phyloP scores from a whole-genome alignment of 73 alveolate genomes.

The Uronychia binucleata region DNA sequence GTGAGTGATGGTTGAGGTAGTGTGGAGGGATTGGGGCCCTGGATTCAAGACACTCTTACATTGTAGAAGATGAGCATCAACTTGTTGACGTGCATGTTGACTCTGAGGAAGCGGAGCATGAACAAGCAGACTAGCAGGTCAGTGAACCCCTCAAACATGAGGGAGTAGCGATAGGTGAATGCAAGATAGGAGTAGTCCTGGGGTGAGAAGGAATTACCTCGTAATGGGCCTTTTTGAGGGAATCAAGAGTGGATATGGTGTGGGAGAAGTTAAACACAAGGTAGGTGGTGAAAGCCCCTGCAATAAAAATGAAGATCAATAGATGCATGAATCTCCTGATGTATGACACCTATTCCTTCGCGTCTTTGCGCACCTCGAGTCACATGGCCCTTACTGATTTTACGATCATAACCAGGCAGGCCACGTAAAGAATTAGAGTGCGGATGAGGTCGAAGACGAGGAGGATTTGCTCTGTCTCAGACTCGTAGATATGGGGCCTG shows the following conservation, averaged over 20 bases:
- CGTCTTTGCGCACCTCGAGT: no score
- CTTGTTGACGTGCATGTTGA: neutral
- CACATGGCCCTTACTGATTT: neutral
- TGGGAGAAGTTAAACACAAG: neutral
- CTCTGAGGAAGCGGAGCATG: neutral
- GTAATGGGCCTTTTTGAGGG: neutral
- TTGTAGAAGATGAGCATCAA: no score
- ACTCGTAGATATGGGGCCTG: neutral
- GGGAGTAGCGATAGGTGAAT: neutral
- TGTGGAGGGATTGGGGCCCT: no score
- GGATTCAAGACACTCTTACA: no score
- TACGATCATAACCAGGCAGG: neutral
- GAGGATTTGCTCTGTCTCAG: neutral
- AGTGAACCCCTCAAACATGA: neutral
- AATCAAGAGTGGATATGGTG: neutral
- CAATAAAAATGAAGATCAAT: no score
- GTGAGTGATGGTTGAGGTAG: no score
- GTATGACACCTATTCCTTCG: no score
- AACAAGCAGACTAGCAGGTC: neutral
- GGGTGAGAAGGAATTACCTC: neutral
- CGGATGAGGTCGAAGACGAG: neutral
- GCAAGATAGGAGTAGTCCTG: neutral
- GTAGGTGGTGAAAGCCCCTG: neutral
- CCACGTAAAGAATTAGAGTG: neutral
- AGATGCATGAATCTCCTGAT: no score